Evolutionary conservation across 2,329 filamentous ascomycete species (phyloP), one percentile per base, ranked within the genome.

Genomic region (Cercospora sp.): DNA sequence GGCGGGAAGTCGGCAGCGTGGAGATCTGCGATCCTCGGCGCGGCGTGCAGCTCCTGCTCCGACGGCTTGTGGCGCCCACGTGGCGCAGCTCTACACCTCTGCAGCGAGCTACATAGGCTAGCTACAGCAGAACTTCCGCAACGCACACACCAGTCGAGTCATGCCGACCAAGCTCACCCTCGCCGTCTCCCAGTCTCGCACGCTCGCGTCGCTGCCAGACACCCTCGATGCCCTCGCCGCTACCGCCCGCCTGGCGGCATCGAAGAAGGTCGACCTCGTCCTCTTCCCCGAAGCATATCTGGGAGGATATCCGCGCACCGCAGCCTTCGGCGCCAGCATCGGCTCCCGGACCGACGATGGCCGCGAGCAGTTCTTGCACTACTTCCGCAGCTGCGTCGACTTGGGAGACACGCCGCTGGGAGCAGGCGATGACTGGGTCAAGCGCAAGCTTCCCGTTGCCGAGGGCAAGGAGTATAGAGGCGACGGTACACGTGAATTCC

Each of bases 281-380:
- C 87, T 97, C 63, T 94, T 97, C 69, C 94, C 94, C 0, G 94
- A 98, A 82, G 94, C 94, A 23, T 97, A 93, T 77, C 85, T 97
- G 1, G 94, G 94, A 58, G 94, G 94, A 1, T 97, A 97, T 77
- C 94, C 94, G 18, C 90, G 94, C 10, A 93, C 90, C 18, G 90
- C 89, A 70, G 83, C 83, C 61, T 97, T 97, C 75, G 93, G 93
- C 4, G 89, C 88, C 58, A 85, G 87, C 1, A 84, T 97, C 5
- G 94, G 94, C 3, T 83, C 85, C 16, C 89, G 94, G 42, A 85
- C 86, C 0, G 82, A 85, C 2, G 82, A 84, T 60, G 94, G 93
- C 4, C 87, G 93, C 18, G 92, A 96, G 28, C 92, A 96, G 75
- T 97, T 90, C 77, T 84, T 94, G 9, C 81, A 85, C 3, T 97